Evolutionary conservation across 139 green algal genomes (phyloP), one percentile per base, ranked within the genome.

Genomic region (Coccomyxa sp.): DNA sequence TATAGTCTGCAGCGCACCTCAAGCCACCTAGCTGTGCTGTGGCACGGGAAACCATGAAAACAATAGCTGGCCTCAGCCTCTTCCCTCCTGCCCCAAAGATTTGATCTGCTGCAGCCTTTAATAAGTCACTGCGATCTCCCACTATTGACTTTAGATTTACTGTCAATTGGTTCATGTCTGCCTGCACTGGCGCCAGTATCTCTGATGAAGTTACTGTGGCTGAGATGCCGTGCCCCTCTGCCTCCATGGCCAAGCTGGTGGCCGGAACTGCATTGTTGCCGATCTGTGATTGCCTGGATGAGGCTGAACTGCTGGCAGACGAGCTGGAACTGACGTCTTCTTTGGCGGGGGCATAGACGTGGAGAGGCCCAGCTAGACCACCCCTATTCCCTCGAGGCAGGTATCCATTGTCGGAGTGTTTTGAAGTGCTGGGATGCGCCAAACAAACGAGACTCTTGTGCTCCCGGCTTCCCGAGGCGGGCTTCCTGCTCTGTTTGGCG

Each of bases 41-140:
- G 13, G 94, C 95, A 18, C 93, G 85, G 0, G 96, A 91, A 9
- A 98, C 93, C 25, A 99, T 90, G 18, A 99, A 93, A 16, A 96
- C 91, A 57, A 99, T 88, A 31, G 97, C 90, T 30, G 97, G 97
- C 28, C 97, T 86, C 82, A 99, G 82, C 79, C 94, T 94, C 90
- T 99, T 99, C 45, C 95, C 96, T 18, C 97, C 97, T 7, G 97
- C 97, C 0, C 91, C 91, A 87, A 99, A 99, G 59, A 99, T 99
- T 85, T 99, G 97, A 79, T 99, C 94, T 32, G 97, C 95, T 14
- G 97, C 97, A n/a, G 94, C 92, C 84, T 97, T 89, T 28, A 99
- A 91, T 92, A 99, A 93, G 0, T 96, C 95, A 86, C 98, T 93
- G 58, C 96, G 89, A 38, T 96, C 80, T 23, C 96, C 97, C 17